phyloP scores from a whole-genome alignment of 495 filamentous ascomycete species.

The Hypoxylon lienhwacheense region DNA sequence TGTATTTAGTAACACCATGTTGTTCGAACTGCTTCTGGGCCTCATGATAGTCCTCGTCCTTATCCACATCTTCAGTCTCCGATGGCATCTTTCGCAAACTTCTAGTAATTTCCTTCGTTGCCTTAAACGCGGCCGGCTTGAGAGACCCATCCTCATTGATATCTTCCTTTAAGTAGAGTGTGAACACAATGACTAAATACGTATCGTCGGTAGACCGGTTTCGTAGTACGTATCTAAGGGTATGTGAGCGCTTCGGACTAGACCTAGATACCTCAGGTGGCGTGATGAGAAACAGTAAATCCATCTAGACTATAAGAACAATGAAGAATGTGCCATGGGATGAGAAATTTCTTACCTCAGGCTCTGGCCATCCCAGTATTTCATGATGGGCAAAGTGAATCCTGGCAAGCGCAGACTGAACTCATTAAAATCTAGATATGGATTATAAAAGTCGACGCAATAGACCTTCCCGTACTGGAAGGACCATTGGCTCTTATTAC shows the following conservation, averaged over 20 bases:
- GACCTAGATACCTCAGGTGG: conserved; percentile 29
- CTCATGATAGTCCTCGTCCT: conserved; percentile 16
- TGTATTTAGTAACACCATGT: not conserved
- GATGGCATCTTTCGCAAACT: not conserved
- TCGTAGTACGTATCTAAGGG: conserved; percentile 84
- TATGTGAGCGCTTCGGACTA: conserved; percentile 59
- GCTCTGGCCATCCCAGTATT: conserved; percentile 78
- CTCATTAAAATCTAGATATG: conserved; percentile 82
- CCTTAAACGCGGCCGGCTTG: conserved; percentile 46
- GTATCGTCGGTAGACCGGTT: conserved; percentile 67
- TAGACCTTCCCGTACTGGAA: conserved; percentile 61
- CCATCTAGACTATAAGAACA: conserved; percentile 7
- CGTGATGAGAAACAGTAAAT: conserved; percentile 16
- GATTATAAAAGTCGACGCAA: conserved; percentile 83
- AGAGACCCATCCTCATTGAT: conserved; percentile 60
- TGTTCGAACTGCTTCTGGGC: conserved; percentile 14
- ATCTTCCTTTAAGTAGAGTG: conserved; percentile 65
- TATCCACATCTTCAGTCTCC: not conserved
- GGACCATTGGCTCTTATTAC: conserved; percentile 52
- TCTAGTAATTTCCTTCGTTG: conserved; percentile 8
- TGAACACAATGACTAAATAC: conserved; percentile 80
- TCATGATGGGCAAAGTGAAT: conserved; percentile 71
- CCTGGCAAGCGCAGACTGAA: conserved; percentile 82
- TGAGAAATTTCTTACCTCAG: conserved; percentile 44
- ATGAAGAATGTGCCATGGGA: not conserved